Percentiles rank a stretch among this genome's conserved stretches.
Conservation (phyloP, 768 basidiomycete genomes). For the Amanita phalloides region DNA sequence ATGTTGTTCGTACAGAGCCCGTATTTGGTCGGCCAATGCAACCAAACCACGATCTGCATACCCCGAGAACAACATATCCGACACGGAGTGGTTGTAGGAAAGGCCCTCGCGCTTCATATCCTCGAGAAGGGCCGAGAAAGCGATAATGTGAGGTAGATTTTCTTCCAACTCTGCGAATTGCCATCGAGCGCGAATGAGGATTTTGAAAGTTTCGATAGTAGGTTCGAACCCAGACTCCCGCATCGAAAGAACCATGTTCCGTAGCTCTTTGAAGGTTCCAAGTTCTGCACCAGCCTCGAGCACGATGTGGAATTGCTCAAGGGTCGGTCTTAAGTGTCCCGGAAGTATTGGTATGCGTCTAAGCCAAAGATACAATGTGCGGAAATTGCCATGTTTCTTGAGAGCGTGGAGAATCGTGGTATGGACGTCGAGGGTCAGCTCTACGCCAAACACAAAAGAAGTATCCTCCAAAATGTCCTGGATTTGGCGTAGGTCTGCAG, state of each 20-base stretch:
- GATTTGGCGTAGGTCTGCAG: constrained; percentile 43
- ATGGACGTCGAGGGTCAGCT: constrained; percentile 36
- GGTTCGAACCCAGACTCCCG: constrained; percentile 30
- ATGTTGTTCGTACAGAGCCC: constrained; percentile 22
- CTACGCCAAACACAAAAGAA: constrained; percentile 32
- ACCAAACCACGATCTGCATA: constrained; percentile 29
- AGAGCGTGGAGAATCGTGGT: constrained; percentile 37
- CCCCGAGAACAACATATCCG: constrained; percentile 27
- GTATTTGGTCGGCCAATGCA: constrained; percentile 26
- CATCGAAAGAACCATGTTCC: constrained; percentile 24
- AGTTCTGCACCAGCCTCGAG: constrained; percentile 27
- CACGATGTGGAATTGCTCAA: constrained; percentile 45
- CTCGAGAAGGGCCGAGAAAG: constrained; percentile 31
- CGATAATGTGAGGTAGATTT: constrained; percentile 17
- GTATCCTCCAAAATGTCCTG: constrained; percentile 41
- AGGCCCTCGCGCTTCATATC: constrained; percentile 35
- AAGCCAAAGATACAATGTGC: constrained; percentile 40
- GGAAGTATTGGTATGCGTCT: constrained; percentile 40
- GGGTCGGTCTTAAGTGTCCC: constrained; percentile 32
- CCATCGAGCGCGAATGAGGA: constrained; percentile 36
- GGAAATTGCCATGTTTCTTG: constrained; percentile 29
- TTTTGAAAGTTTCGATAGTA: constrained; percentile 33
- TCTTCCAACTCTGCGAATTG: constrained; percentile 17
- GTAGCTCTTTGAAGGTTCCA: constrained; percentile 22
- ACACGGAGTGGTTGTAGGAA: constrained; percentile 31